Percentiles rank a stretch among this genome's conserved stretches.
These are phyloP conservation scores for Rosa multiflora DNA, from an alignment of 306 rosid species.

Conservation along the genomic window DNA sequence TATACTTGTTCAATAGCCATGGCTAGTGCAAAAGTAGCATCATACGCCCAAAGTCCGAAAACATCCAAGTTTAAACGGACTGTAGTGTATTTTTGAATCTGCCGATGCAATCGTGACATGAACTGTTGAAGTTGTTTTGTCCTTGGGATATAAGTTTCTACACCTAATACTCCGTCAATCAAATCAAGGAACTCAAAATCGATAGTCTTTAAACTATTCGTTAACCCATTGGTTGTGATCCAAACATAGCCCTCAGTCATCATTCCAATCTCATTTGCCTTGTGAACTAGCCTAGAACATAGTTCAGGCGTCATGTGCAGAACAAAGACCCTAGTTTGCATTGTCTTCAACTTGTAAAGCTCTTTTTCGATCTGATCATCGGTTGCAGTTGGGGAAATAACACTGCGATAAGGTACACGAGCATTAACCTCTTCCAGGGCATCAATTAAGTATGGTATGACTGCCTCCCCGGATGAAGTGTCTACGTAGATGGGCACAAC, in stretches of 20 bases:
- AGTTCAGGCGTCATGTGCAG: constrained; percentile 37
- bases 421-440: constrained; percentile 34
- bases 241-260: constrained; percentile 50
- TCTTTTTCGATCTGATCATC: constrained; percentile 34
- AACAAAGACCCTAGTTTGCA: constrained; percentile 54
- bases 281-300: constrained; percentile 33
- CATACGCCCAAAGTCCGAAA: too few species aligned
- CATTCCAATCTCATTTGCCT: constrained; percentile 53
- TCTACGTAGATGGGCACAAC: constrained; percentile 48
- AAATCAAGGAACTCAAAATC: background rate
- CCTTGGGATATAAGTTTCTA: constrained; percentile 43
- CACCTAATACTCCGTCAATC: constrained; percentile 60
- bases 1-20: too few species aligned
- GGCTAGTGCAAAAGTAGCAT: too few species aligned
- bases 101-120: constrained; percentile 37
- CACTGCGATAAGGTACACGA: constrained; percentile 37
- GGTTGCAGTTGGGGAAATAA: constrained; percentile 30
- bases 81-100: constrained; percentile 17
- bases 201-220: background rate
- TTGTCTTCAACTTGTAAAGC: constrained; percentile 46
- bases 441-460: constrained; percentile 43
- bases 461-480: constrained; percentile 41
- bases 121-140: constrained; percentile 29
- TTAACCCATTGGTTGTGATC: constrained; percentile 43
- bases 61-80: too few species aligned